These are phyloP conservation scores for Diaporthe amygdali DNA, from an alignment of 2,329 filamentous ascomycete genomes.

Conservation along the genomic window DNA sequence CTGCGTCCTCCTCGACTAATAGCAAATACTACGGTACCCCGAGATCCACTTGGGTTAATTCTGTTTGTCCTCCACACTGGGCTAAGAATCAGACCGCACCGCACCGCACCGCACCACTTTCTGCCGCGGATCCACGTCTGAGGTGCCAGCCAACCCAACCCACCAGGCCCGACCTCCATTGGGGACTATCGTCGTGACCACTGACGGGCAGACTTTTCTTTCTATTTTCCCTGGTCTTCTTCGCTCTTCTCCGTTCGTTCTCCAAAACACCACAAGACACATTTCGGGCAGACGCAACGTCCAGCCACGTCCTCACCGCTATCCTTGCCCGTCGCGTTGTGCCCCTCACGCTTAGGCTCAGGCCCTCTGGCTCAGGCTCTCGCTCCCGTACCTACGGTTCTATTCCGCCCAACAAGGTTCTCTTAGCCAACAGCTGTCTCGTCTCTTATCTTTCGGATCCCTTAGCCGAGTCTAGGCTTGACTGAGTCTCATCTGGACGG, in stretches of 20 bases:
- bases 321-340: constrained; percentile 5
- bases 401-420: constrained; percentile 15
- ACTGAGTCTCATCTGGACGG: constrained; percentile 15
- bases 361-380: background rate
- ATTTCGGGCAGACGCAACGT: background rate
- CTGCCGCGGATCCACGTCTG: constrained; percentile 26
- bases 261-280: background rate
- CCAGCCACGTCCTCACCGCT: constrained; percentile 1
- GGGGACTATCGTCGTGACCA: constrained; percentile 14
- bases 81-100: constrained; percentile 15
- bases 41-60: constrained; percentile 21
- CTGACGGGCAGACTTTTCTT: constrained; percentile 15
- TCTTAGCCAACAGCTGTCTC: constrained; percentile 22
- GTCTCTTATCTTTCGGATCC: constrained; percentile 24
- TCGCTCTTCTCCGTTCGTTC: background rate
- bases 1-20: background rate
- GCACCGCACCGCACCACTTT: constrained; percentile 17
- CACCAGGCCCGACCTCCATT: constrained; percentile 11
- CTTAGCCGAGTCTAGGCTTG: constrained; percentile 17
- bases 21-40: background rate
- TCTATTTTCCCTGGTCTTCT: background rate
- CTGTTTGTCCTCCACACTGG: constrained; percentile 25
- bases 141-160: constrained; percentile 19
- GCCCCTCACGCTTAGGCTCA: constrained; percentile 11
- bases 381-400: background rate